Percentiles rank a stretch among this genome's conserved stretches.
Conservation (phyloP, 2,329 filamentous ascomycete species). For the Aspergillus sp. region DNA sequence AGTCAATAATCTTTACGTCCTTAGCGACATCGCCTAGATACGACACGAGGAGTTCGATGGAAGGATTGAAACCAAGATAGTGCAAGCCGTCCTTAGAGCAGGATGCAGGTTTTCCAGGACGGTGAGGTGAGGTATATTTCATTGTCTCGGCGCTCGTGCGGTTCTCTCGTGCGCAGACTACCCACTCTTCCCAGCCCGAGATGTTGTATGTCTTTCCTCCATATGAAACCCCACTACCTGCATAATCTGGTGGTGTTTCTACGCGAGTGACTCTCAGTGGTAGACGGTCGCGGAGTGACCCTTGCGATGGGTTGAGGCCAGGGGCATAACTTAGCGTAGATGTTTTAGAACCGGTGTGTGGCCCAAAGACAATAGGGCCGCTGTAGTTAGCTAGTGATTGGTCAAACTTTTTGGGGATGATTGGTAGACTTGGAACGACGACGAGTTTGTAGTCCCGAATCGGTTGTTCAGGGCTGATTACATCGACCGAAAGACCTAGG, state of each 20-base stretch:
- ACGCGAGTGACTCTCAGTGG: too few species aligned
- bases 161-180: neutral
- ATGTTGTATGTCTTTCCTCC: neutral
- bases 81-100: too few species aligned
- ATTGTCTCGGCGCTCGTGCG: neutral
- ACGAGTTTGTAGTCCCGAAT: neutral
- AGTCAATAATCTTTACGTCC: neutral
- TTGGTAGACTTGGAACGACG: too few species aligned
- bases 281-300: too few species aligned
- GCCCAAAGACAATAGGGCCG: too few species aligned
- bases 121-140: neutral
- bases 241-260: too few species aligned
- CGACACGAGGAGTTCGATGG: neutral
- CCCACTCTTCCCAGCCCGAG: neutral
- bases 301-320: too few species aligned
- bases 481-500: neutral
- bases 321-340: too few species aligned
- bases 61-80: neutral
- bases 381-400: too few species aligned
- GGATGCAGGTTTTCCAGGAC: too few species aligned
- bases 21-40: neutral
- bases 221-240: neutral
- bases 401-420: too few species aligned
- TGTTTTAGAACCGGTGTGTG: too few species aligned
- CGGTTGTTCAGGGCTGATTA: neutral